These are phyloP conservation scores for Violaceomyces palustris DNA, from an alignment of 1,284 basidiomycete species.

Conservation along the genomic window DNA sequence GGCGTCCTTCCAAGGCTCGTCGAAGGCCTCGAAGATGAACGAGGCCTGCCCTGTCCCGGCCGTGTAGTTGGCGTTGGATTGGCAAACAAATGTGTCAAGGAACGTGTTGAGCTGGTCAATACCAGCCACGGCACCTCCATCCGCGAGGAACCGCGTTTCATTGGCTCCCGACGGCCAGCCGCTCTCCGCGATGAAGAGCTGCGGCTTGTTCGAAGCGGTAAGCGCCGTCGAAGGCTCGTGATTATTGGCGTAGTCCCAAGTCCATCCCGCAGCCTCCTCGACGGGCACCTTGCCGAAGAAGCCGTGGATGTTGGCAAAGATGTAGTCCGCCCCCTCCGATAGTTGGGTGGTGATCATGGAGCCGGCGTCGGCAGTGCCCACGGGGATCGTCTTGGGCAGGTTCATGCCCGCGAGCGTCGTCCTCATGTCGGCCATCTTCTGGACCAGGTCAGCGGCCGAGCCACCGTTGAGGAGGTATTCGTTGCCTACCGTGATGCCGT, in stretches of 20 bases:
- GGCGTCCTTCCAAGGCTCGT: slow-evolving; percentile 76
- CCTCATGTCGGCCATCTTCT: slow-evolving; percentile 61
- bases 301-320: slow-evolving; percentile 78
- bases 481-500: slow-evolving; percentile 65
- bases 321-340: slow-evolving; percentile 62
- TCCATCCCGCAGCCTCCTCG: slow-evolving; percentile 67
- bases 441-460: slow-evolving; percentile 56
- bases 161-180: slow-evolving; percentile 77
- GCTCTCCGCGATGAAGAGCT: slow-evolving; percentile 75
- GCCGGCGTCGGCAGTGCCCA: slow-evolving; percentile 88
- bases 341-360: slow-evolving; percentile 65
- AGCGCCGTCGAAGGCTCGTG: slow-evolving; percentile 54
- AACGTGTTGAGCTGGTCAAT: slow-evolving; percentile 56
- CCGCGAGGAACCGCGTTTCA: slow-evolving; percentile 13
- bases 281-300: slow-evolving; percentile 65
- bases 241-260: slow-evolving; percentile 63
- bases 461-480: slow-evolving; percentile 45
- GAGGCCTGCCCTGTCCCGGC: slow-evolving; percentile 57
- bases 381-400: slow-evolving; percentile 59
- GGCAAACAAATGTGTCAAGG: slow-evolving; percentile 79
- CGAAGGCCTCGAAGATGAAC: slow-evolving; percentile 63
- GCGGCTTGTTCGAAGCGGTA: slow-evolving; percentile 62
- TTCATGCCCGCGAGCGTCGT: slow-evolving; percentile 59
- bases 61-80: slow-evolving; percentile 72
- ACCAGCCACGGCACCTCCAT: slow-evolving; percentile 27